Percentiles rank a stretch among this genome's conserved stretches.
Conservation (phyloP, 768 basidiomycete species). For the Naganishia randhawae region DNA sequence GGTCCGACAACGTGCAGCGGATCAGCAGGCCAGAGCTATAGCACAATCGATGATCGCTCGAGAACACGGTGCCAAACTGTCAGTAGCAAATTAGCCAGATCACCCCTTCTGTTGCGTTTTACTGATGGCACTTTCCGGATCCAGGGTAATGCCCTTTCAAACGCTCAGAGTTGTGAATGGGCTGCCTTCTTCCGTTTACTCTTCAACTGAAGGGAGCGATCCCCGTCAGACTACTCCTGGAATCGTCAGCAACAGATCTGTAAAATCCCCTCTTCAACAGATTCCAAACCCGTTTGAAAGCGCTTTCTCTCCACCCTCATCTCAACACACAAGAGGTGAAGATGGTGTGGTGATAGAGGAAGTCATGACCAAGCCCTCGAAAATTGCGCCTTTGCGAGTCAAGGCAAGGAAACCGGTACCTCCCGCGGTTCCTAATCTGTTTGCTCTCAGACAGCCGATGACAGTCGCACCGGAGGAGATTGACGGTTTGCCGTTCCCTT, state of each 20-base stretch:
- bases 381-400: constrained; percentile 22
- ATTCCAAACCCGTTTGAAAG: constrained; percentile 31
- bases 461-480: constrained; percentile 33
- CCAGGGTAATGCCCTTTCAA: constrained; percentile 19
- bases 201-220: constrained; percentile 30
- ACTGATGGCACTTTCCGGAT: background rate
- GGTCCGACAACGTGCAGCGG: constrained; percentile 46
- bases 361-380: background rate
- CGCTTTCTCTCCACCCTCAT: constrained; percentile 20
- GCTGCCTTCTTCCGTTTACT: constrained; percentile 50
- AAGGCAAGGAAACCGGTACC: constrained; percentile 19
- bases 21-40: constrained; percentile 49
- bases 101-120: background rate
- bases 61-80: constrained; percentile 29
- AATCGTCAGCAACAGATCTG: background rate
- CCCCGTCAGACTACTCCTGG: constrained; percentile 16
- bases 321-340: background rate
- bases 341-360: background rate
- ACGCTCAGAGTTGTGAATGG: constrained; percentile 49
- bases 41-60: constrained; percentile 47
- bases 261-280: background rate
- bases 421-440: constrained; percentile 18
- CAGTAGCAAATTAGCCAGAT: constrained; percentile 1
- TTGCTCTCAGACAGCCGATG: constrained; percentile 29
- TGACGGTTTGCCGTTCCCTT: constrained; percentile 27